Evolutionary conservation across 352 stramenopile genomes (phyloP), one percentile per base, ranked within the genome.

Genomic region (Phytophthora ramorum): DNA sequence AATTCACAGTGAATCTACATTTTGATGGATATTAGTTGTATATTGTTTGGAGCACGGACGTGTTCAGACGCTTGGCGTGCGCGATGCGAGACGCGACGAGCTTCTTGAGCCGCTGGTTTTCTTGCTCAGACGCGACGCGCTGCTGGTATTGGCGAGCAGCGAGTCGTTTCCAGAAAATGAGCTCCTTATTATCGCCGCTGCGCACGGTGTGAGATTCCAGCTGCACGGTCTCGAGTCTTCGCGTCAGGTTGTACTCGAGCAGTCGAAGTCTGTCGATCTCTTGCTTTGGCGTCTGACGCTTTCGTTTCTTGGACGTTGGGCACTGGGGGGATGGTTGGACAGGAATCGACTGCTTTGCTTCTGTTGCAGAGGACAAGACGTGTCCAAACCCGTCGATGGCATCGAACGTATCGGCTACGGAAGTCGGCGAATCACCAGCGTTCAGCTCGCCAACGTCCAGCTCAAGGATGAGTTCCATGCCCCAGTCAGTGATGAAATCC

Each of bases 231-330:
- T 58, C 46, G 17, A 65, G 20, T 51, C 35, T 24, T 17, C 7
- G 47, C 17, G 13, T 26, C 17, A 65, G 46, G 19, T 58, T 44
- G 57, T 41, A 35, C 17, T 58, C 57, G 10, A 58, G 57, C 19
- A 58, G 22, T 22, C 37, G 47, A 5, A 65, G 35, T 44, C 13
- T 37, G 4, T 55, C 46, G 35, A 65, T 65, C 28, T 65, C 46
- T 52, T 58, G 57, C 30, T 65, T 65, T n/a, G 35, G 57, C 4
- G 57, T 65, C 17, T 19, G 46, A 9, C 46, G 46, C 35, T 52
- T 50, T 10, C 57, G 24, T 14, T 26, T 55, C 19, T 52, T 58
- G 12, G 13, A 7, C 3, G 14, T 53, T 7, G 30, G 14, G 10
- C 13, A 24, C 22, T 3, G 22, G 22, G 22, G 22, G 22, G 22